Percentiles rank a stretch among this genome's conserved stretches.
phyloP scores from a whole-genome alignment of 2,329 filamentous ascomycete species.

The Parastagonospora avenae region DNA sequence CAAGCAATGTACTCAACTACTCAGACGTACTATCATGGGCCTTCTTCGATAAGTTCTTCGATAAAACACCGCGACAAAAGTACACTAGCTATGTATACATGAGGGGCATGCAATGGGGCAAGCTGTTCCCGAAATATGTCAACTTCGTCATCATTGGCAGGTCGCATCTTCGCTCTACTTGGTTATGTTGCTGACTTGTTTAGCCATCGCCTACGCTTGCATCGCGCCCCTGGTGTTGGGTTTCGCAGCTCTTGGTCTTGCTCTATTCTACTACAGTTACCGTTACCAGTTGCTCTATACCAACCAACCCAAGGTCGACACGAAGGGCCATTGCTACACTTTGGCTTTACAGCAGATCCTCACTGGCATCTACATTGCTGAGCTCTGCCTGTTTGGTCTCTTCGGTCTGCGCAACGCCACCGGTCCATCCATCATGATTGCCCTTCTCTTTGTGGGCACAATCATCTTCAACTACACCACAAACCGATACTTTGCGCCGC shows the following conservation, averaged over 20 bases:
- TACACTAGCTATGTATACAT: conserved; percentile 42
- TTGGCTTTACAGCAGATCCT: conserved; percentile 87
- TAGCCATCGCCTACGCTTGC: conserved; percentile 81
- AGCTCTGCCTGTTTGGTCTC: conserved; percentile 82
- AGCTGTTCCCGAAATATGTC: conserved; percentile 48
- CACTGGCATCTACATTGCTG: conserved; percentile 80
- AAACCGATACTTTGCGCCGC: conserved; percentile 42
- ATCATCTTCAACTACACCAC: conserved; percentile 40
- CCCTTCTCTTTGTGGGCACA: conserved; percentile 37
- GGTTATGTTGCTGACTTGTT: conserved; percentile 15
- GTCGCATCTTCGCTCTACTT: not conserved
- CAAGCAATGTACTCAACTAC: conserved; percentile 75
- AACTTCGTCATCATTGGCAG: conserved; percentile 50
- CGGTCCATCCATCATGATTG: conserved; percentile 40
- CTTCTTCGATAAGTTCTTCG: conserved; percentile 74
- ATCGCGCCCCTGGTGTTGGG: conserved; percentile 85
- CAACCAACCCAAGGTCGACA: conserved; percentile 80
- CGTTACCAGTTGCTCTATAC: conserved; percentile 92
- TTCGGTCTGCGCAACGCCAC: conserved; percentile 59
- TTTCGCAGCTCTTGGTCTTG: conserved; percentile 79
- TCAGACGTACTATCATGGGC: conserved; percentile 74
- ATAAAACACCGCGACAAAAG: conserved; percentile 68
- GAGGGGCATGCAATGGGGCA: conserved; percentile 46
- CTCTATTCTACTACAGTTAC: conserved; percentile 84
- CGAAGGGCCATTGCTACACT: conserved; percentile 84